Conservation (phyloP, 1,139 yeast species). For the Hansenula anomala region DNA sequence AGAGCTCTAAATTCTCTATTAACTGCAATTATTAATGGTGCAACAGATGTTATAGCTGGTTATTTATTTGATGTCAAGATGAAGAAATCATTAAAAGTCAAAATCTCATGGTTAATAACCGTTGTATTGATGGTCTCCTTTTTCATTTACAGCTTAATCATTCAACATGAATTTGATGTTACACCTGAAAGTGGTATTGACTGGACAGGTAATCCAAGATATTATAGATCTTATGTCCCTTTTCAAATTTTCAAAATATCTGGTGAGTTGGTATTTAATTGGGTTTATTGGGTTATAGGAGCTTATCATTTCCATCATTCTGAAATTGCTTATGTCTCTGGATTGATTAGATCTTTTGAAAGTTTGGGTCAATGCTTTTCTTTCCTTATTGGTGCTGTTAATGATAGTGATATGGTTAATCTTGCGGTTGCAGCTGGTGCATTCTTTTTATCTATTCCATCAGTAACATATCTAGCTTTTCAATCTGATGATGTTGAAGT, state of each 20-base stretch:
- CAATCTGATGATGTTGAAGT: constrained; percentile 7
- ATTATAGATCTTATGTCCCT: constrained; percentile 19
- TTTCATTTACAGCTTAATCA: constrained; percentile 20
- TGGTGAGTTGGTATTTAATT: constrained; percentile 21
- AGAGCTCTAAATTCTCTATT: constrained; percentile 23
- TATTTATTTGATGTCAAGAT: constrained; percentile 11
- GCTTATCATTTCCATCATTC: constrained; percentile 14
- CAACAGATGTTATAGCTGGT: constrained; percentile 19
- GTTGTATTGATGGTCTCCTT: constrained; percentile 11
- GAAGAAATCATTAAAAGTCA: constrained; percentile 9
- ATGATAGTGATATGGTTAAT: constrained; percentile 19
- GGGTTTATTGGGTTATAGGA: constrained; percentile 25
- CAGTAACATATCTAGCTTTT: constrained; percentile 19
- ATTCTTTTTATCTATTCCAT: constrained; percentile 18
- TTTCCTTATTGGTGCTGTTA: constrained; percentile 21
- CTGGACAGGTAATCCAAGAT: constrained; percentile 19
- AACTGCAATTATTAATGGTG: constrained; percentile 17
- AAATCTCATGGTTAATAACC: constrained; percentile 18
- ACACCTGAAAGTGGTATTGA: constrained; percentile 17
- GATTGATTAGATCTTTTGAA: constrained; percentile 19
- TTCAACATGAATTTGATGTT: constrained; percentile 15
- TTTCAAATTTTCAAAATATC: constrained; percentile 21
- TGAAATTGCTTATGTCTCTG: constrained; percentile 13
- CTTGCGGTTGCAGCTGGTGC: constrained; percentile 21
- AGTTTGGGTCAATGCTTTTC: constrained; percentile 19